A percentile compares a stretch with the other conserved stretches of the same genome.
phyloP scores from a whole-genome alignment of 148 eudicot species.

The Vaccinium myrtillus region DNA sequence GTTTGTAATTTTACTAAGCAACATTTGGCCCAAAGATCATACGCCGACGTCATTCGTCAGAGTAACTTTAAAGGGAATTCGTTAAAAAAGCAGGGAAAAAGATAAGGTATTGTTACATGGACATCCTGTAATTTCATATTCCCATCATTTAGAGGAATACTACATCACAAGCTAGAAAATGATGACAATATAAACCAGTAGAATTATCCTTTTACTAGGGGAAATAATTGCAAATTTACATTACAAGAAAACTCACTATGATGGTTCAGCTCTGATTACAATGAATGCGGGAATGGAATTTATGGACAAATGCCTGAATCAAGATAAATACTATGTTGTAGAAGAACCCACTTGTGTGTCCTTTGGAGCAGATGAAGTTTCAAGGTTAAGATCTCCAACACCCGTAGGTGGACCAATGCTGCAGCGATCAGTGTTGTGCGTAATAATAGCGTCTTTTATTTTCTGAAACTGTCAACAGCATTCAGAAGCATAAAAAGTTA shows the following conservation, averaged over 20 bases:
- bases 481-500: not conserved
- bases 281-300: not conserved
- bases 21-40: not conserved
- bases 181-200: not conserved
- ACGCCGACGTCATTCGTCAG: not conserved
- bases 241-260: not conserved
- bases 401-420: constrained; percentile 52
- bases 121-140: constrained; percentile 9
- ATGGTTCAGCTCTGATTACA: not conserved
- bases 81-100: not conserved
- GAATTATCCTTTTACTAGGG: not conserved
- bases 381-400: constrained; percentile 57
- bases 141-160: not conserved
- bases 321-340: constrained; percentile 14
- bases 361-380: constrained; percentile 26
- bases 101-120: not conserved
- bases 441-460: constrained; percentile 72
- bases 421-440: constrained; percentile 63
- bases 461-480: constrained; percentile 72
- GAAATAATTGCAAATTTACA: constrained; percentile 1
- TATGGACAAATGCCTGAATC: constrained; percentile 21
- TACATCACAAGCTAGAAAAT: constrained; percentile 1
- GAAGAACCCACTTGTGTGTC: constrained; percentile 32
- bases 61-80: not conserved
- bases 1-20: not conserved